A percentile compares a stretch with the other conserved stretches of the same genome.
Conservation (phyloP, 2,329 filamentous ascomycete genomes). For the Dothistroma pini region DNA sequence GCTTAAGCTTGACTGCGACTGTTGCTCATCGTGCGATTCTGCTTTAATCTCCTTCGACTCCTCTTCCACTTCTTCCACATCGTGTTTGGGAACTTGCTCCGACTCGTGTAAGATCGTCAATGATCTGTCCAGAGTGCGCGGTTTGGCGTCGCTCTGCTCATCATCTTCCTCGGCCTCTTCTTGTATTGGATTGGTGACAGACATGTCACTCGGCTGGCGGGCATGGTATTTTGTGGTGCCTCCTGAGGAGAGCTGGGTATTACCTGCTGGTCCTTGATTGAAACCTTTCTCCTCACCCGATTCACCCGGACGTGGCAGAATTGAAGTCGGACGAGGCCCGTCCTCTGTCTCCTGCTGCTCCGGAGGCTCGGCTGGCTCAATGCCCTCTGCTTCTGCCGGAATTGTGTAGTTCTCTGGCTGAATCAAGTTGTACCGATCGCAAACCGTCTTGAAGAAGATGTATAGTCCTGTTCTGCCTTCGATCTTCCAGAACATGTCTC, state of each 20-base stretch:
- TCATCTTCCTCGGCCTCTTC: conserved; percentile 65
- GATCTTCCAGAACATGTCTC: conserved; percentile 90
- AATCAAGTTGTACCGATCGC: conserved; percentile 84
- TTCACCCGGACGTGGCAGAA: conserved; percentile 15
- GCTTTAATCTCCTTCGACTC: background rate
- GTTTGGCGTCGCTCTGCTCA: conserved; percentile 23
- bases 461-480: conserved; percentile 90
- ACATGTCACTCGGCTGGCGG: conserved; percentile 73
- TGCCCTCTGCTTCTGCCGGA: conserved; percentile 84
- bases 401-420: conserved; percentile 95
- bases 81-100: conserved; percentile 9
- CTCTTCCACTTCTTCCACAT: background rate
- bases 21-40: conserved; percentile 11
- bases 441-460: conserved; percentile 94
- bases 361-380: conserved; percentile 44
- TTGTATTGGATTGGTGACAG: conserved; percentile 77
- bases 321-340: conserved; percentile 14
- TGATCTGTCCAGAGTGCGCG: conserved; percentile 25
- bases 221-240: conserved; percentile 80
- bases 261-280: conserved; percentile 35
- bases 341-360: conserved; percentile 10
- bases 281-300: conserved; percentile 21
- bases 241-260: conserved; percentile 50
- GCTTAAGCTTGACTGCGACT: background rate
- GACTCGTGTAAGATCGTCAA: conserved; percentile 23